Evolutionary conservation across 306 rosid species (phyloP).

Genomic region (Echinosophora koreensis): DNA sequence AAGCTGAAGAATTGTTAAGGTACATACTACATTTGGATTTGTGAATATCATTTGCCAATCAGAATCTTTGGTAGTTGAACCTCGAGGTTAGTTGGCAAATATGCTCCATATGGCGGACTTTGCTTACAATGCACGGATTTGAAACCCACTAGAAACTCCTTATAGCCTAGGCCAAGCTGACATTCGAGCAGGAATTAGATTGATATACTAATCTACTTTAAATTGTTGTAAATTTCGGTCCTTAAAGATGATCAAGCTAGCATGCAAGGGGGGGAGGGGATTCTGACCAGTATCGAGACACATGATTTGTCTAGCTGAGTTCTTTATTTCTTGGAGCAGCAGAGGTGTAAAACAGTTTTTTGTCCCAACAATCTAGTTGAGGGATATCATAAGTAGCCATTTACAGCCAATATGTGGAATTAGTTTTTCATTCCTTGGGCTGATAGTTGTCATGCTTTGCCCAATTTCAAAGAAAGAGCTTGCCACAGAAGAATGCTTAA

Average conservation of each 20-base stretch:
- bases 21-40: constrained; percentile 45
- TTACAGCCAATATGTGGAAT: neutral
- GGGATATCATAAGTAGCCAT: neutral
- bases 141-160: neutral
- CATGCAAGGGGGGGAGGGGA: no score
- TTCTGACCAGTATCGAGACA: no score
- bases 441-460: neutral
- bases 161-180: neutral
- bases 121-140: neutral
- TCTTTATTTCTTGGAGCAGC: constrained; percentile 1
- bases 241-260: no score
- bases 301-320: neutral
- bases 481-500: neutral
- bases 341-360: constrained; percentile 3
- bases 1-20: constrained; percentile 86
- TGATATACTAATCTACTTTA: no score
- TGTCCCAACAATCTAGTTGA: neutral
- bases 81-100: neutral
- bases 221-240: no score
- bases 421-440: neutral
- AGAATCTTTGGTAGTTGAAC: constrained; percentile 27
- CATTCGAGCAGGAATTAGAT: neutral
- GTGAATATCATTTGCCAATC: constrained; percentile 9
- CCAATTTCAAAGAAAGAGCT: constrained; percentile 14
- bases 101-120: neutral